phyloP scores from a whole-genome alignment of 179 eudicot species.

The Spinacia oleracea region DNA sequence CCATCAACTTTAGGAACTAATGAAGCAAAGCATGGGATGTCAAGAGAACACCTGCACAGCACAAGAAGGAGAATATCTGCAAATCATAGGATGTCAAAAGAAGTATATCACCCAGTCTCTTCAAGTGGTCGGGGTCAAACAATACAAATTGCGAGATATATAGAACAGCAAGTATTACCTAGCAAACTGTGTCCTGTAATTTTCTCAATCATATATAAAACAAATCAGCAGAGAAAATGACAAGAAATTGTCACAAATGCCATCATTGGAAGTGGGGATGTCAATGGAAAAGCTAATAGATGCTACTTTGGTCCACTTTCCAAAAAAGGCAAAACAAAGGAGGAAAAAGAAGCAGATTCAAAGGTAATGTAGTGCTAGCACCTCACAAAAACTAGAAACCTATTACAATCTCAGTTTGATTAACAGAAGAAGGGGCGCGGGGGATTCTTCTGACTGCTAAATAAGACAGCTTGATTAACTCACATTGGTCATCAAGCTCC shows the following conservation, averaged over 20 bases:
- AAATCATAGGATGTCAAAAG: no score
- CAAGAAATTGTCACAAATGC: no score
- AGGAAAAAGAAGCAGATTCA: slow-evolving; percentile 22
- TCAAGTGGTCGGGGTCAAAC: neutral
- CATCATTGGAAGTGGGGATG: no score
- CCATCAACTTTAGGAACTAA: no score
- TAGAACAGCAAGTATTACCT: no score
- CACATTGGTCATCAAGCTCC: slow-evolving; percentile 23
- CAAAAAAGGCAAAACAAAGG: neutral
- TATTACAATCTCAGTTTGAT: no score
- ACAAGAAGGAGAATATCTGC: neutral
- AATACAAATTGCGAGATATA: neutral
- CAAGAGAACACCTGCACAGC: no score
- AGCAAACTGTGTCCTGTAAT: neutral
- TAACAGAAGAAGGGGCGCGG: no score
- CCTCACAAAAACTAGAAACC: no score
- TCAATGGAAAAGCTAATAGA: slow-evolving; percentile 8
- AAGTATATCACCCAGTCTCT: no score
- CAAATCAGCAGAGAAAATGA: neutral
- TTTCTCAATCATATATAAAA: neutral
- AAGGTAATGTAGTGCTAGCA: no score
- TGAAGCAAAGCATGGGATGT: no score
- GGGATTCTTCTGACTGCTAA: slow-evolving; percentile 16
- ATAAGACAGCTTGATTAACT: slow-evolving; percentile 24
- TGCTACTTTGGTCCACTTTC: slow-evolving; percentile 8